Percentiles rank a stretch among this genome's conserved stretches.
Conservation (phyloP, 306 rosid genomes). For the Quercus agrifolia region DNA sequence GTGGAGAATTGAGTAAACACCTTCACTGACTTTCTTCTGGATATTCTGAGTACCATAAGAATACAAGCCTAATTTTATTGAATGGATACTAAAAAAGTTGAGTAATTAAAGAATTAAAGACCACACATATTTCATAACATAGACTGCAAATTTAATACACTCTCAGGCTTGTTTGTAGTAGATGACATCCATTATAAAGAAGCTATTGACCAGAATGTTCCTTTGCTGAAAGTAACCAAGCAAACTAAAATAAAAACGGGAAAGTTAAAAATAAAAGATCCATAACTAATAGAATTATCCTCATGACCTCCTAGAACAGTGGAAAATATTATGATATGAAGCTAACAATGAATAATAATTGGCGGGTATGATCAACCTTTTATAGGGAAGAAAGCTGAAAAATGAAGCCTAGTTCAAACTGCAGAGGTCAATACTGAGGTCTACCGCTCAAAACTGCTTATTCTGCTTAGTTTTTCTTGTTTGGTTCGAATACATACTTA, state of each 20-base stretch:
- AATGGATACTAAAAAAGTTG: background rate
- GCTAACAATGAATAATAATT: slow-evolving; percentile 18
- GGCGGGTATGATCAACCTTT: background rate
- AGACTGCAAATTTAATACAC: background rate
- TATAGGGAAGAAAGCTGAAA: background rate
- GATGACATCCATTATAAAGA: background rate
- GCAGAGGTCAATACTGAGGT: slow-evolving; percentile 19
- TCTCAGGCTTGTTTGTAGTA: background rate
- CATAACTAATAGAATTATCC: slow-evolving; percentile 3
- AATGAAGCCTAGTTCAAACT: slow-evolving; percentile 12
- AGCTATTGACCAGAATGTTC: slow-evolving; percentile 2
- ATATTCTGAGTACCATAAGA: background rate
- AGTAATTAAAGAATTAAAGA: background rate
- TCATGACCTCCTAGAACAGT: slow-evolving; percentile 11
- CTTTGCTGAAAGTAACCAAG: background rate
- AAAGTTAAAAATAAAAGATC: slow-evolving; percentile 2
- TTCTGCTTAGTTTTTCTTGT: slow-evolving; percentile 47
- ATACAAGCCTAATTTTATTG: background rate
- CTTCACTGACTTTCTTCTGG: background rate
- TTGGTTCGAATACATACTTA: slow-evolving; percentile 68
- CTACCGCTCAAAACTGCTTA: slow-evolving; percentile 22
- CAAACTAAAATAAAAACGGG: slow-evolving; percentile 6
- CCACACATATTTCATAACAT: slow-evolving; percentile 8
- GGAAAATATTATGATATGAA: slow-evolving; percentile 7
- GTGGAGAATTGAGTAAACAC: background rate